Conservation (phyloP, 2,329 filamentous ascomycete genomes). For the Albifimbria verrucaria region DNA sequence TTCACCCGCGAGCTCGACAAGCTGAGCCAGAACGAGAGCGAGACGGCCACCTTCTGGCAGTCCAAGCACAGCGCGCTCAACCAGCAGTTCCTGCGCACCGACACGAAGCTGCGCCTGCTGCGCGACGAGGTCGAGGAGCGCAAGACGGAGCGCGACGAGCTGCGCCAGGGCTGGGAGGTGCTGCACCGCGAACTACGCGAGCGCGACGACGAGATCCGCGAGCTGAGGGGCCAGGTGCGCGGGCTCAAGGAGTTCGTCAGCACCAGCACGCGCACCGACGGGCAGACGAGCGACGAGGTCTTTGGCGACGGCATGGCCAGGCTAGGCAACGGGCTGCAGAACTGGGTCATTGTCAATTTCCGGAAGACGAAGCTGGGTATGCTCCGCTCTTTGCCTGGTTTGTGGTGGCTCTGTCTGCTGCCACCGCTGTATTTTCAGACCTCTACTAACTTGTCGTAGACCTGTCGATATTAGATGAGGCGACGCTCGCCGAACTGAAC, state of each 20-base stretch:
- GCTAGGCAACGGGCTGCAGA: slow-evolving; percentile 66
- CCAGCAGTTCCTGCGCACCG: slow-evolving; percentile 48
- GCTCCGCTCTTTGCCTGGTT: slow-evolving; percentile 15
- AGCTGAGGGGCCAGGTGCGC: slow-evolving; percentile 56
- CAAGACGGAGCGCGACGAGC: slow-evolving; percentile 44
- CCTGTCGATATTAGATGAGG: slow-evolving; percentile 36
- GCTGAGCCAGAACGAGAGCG: slow-evolving; percentile 51
- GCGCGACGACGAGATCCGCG: slow-evolving; percentile 54
- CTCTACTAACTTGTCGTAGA: slow-evolving; percentile 33
- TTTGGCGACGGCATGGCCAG: slow-evolving; percentile 60
- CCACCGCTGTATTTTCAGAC: no score
- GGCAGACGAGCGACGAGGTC: slow-evolving; percentile 63
- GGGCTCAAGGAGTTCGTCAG: slow-evolving; percentile 72
- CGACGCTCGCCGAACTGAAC: slow-evolving; percentile 38
- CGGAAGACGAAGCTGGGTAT: slow-evolving; percentile 57
- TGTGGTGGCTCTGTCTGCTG: no score
- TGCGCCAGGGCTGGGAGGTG: slow-evolving; percentile 47
- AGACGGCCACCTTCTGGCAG: slow-evolving; percentile 57
- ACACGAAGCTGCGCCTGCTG: slow-evolving; percentile 51
- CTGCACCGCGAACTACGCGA: slow-evolving; percentile 42
- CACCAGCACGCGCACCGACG: slow-evolving; percentile 58
- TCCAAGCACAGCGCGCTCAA: slow-evolving; percentile 50
- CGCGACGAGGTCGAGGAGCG: slow-evolving; percentile 46
- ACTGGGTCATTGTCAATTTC: slow-evolving; percentile 71
- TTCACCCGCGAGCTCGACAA: slow-evolving; percentile 52